Evolutionary conservation across 768 basidiomycete genomes (phyloP).

Genomic region (Termitomyces sp.): DNA sequence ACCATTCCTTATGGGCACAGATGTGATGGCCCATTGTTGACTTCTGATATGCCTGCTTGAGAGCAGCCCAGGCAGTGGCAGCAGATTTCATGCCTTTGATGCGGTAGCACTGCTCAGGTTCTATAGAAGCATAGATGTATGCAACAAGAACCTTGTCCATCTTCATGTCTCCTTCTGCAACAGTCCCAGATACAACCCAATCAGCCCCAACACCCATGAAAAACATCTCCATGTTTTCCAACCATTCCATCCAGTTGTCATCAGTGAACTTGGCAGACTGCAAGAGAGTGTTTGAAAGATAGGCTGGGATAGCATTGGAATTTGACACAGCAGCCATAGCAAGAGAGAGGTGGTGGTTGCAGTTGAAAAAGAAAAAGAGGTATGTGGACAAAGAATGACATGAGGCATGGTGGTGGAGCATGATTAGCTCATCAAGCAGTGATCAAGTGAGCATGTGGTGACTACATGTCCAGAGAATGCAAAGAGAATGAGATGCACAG

Average conservation of each 20-base stretch:
- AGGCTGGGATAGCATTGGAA: not conserved
- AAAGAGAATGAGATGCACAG: not conserved
- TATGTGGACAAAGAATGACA: not conserved
- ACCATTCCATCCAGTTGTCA: not conserved
- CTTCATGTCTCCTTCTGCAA: not conserved
- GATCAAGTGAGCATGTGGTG: not conserved
- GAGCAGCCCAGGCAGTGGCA: not conserved
- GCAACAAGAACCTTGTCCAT: not conserved
- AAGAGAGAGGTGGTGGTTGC: too few relatives aligned
- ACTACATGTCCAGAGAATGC: not conserved
- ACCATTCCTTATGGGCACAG: not conserved
- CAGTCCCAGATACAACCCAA: not conserved
- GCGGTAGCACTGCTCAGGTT: not conserved
- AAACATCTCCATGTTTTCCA: not conserved
- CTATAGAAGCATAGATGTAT: not conserved
- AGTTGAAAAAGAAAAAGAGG: not conserved
- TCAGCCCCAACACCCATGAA: not conserved
- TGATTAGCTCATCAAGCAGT: not conserved
- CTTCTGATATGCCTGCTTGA: not conserved
- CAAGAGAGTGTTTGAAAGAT: not conserved
- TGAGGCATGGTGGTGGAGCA: not conserved
- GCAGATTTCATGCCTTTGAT: not conserved
- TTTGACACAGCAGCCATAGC: not conserved
- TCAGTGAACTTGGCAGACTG: not conserved
- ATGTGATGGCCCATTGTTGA: not conserved